A percentile compares a stretch with the other conserved stretches of the same genome.
Evolutionary conservation across 2,329 filamentous ascomycete genomes (phyloP).

Genomic region (Fusarium aywerte): DNA sequence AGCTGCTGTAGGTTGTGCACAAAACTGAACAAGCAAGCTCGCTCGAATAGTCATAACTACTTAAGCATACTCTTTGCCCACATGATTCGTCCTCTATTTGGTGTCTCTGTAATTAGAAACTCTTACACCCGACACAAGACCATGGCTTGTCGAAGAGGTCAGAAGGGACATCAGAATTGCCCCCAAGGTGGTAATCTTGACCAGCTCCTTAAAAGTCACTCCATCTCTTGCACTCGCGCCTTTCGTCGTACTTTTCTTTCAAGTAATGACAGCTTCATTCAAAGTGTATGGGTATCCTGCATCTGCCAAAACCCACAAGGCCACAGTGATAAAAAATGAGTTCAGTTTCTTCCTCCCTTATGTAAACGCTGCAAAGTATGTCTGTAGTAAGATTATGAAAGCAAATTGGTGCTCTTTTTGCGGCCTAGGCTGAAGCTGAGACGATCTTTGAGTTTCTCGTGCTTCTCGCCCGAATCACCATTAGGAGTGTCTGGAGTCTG

Average conservation of each 20-base stretch:
- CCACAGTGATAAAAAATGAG: conserved; percentile 24
- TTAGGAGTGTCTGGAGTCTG: conserved; percentile 40
- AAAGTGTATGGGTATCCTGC: conserved; percentile 40
- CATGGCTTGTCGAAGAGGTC: background rate
- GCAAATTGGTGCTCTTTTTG: conserved; percentile 73
- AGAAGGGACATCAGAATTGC: background rate
- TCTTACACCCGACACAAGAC: conserved; percentile 2
- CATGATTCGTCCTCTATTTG: conserved; percentile 13
- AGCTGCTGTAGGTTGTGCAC: conserved; percentile 10
- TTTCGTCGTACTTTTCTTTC: conserved; percentile 17
- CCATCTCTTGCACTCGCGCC: background rate
- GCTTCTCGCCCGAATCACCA: conserved; percentile 52
- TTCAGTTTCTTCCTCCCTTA: conserved; percentile 15
- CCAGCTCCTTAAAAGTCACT: background rate
- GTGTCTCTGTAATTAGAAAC: conserved; percentile 6
- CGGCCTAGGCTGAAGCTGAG: conserved; percentile 74
- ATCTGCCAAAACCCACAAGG: conserved; percentile 31
- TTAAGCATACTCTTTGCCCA: conserved; percentile 8
- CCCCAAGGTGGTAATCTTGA: conserved; percentile 1
- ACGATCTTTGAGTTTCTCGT: conserved; percentile 68
- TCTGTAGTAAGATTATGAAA: conserved; percentile 43
- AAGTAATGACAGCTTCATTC: conserved; percentile 29
- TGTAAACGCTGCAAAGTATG: conserved; percentile 21
- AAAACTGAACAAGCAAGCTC: conserved; percentile 16
- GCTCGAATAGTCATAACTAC: conserved; percentile 16